Percentiles rank a stretch among this genome's conserved stretches.
phyloP scores from a whole-genome alignment of 805 yeast species.

The Saturnispora sekii region DNA sequence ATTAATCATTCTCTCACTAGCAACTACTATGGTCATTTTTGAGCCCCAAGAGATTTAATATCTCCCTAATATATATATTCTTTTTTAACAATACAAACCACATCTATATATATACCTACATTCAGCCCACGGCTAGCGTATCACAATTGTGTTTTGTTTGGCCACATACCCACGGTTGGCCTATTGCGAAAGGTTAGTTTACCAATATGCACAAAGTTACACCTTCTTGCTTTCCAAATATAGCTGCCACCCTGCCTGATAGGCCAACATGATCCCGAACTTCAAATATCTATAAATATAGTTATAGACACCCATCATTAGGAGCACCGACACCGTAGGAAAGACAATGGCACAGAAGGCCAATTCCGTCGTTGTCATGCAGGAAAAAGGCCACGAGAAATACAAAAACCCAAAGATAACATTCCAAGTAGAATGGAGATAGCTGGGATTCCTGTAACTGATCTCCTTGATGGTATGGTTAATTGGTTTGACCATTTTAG shows the following conservation, averaged over 20 bases:
- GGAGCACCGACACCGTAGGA: neutral
- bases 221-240: neutral
- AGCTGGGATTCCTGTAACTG: constrained; percentile 1
- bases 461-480: neutral
- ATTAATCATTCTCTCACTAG: too few species aligned
- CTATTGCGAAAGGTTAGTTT: too few species aligned
- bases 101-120: too few species aligned
- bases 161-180: too few species aligned
- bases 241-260: neutral
- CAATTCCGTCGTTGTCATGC: constrained; percentile 3
- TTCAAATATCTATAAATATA: constrained; percentile 2
- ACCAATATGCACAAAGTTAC: too few species aligned
- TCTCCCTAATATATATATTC: too few species aligned
- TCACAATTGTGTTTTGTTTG: too few species aligned
- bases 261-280: neutral
- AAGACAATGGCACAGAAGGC: neutral
- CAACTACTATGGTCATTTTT: too few species aligned
- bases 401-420: neutral
- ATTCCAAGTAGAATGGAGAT: neutral
- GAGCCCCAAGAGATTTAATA: too few species aligned
- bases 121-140: too few species aligned
- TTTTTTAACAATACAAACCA: too few species aligned
- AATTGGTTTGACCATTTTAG: neutral
- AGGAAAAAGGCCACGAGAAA: constrained; percentile 3
- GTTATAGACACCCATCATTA: constrained; percentile 3